Percentiles rank a stretch among this genome's conserved stretches.
phyloP scores from a whole-genome alignment of 1,139 yeast species.

The Yamadazyma oceani region DNA sequence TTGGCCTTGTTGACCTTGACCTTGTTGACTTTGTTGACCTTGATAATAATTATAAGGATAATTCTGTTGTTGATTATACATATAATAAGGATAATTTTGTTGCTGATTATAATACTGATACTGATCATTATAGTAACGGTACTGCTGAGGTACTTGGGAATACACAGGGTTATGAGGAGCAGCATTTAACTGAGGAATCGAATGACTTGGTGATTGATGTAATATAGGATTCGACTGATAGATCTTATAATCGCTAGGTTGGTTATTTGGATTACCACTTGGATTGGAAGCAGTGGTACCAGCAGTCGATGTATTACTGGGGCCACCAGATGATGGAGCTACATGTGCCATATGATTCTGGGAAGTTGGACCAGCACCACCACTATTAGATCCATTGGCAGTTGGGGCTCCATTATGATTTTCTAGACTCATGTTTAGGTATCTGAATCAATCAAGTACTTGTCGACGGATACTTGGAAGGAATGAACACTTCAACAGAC shows the following conservation, averaged over 20 bases:
- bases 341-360: background rate
- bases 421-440: no score
- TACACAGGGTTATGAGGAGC: constrained; percentile 9
- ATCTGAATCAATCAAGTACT: no score
- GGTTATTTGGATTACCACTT: background rate
- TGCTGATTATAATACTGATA: constrained; percentile 15
- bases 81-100: constrained; percentile 23
- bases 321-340: background rate
- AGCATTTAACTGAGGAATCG: constrained; percentile 13
- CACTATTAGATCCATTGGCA: background rate
- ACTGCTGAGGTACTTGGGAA: constrained; percentile 9
- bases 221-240: constrained; percentile 6
- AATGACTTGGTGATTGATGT: constrained; percentile 13
- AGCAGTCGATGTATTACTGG: background rate
- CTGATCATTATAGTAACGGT: constrained; percentile 15
- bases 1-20: constrained; percentile 9
- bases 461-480: no score
- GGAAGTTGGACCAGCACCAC: background rate
- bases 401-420: no score
- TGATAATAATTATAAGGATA: constrained; percentile 17
- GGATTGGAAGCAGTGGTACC: constrained; percentile 1
- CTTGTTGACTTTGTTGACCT: constrained; percentile 13
- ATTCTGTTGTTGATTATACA: constrained; percentile 21
- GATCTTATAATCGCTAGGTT: constrained; percentile 8
- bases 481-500: no score